Percentiles rank a stretch among this genome's conserved stretches.
These are phyloP conservation scores for Podospora appendiculata DNA, from an alignment of 495 filamentous ascomycete species.

Conservation along the genomic window DNA sequence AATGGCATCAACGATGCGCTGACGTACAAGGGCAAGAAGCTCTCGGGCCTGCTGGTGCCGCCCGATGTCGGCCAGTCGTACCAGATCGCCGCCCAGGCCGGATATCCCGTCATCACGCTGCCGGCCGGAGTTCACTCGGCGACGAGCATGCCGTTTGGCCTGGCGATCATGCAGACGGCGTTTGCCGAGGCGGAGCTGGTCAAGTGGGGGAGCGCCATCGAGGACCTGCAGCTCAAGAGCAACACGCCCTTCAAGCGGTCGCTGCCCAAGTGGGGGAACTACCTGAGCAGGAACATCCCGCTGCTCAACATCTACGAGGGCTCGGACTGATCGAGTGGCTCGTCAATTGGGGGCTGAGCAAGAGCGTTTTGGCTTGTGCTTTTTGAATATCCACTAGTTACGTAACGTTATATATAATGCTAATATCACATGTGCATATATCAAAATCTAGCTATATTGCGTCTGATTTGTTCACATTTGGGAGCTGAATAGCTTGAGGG, in stretches of 20 bases:
- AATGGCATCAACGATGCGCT: constrained; percentile 64
- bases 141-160: constrained; percentile 63
- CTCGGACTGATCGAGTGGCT: too few species aligned
- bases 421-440: too few species aligned
- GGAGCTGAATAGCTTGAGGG: too few species aligned
- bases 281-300: constrained; percentile 13
- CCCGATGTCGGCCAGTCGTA: constrained; percentile 58
- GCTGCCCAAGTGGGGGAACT: constrained; percentile 14
- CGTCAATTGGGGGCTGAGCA: neutral
- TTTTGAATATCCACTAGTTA: too few species aligned
- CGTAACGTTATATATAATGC: too few species aligned
- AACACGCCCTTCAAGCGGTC: constrained; percentile 9
- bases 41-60: constrained; percentile 58
- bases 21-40: constrained; percentile 32
- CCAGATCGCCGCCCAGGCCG: constrained; percentile 46
- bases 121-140: constrained; percentile 46
- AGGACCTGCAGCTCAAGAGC: constrained; percentile 36
- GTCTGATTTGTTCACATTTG: too few species aligned
- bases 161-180: constrained; percentile 59
- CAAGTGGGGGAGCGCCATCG: constrained; percentile 61
- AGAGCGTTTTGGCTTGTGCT: too few species aligned
- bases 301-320: constrained; percentile 14
- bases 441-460: too few species aligned
- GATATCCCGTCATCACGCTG: constrained; percentile 64
- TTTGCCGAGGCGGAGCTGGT: constrained; percentile 55